Conservation (phyloP, 306 rosid genomes). For the Vigna trinervia region DNA sequence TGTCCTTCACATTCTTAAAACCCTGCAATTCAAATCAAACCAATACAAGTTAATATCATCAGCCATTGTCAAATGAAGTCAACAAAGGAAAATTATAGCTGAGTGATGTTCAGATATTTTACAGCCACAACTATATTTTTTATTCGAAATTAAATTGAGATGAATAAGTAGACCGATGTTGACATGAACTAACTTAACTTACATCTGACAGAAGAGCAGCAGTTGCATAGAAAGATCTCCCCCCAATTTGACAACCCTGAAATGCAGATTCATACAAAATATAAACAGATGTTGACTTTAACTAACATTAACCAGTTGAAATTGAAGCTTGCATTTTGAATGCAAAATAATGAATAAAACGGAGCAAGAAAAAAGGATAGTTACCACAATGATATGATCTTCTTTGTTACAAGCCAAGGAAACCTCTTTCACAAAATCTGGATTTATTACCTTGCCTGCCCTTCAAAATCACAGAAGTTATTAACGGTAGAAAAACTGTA, state of each 20-base stretch:
- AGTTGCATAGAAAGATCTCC: conserved; percentile 72
- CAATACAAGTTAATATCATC: conserved; percentile 13
- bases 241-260: conserved; percentile 88
- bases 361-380: neutral
- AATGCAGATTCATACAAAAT: conserved; percentile 19
- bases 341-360: neutral
- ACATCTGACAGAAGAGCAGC: conserved; percentile 68
- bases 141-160: neutral
- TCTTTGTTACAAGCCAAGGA: conserved; percentile 66
- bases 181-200: conserved; percentile 60
- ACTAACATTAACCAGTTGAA: conserved; percentile 10
- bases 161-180: neutral
- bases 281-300: neutral
- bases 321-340: neutral
- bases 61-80: neutral
- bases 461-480: conserved; percentile 1
- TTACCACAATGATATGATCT: conserved; percentile 78
- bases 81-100: neutral
- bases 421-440: conserved; percentile 63
- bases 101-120: neutral
- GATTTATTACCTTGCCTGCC: conserved; percentile 76
- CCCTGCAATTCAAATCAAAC: conserved; percentile 59
- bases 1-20: conserved; percentile 67
- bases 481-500: neutral
- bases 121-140: neutral